Conservation (phyloP, 352 stramenopile genomes). For the Phytophthora pisi region DNA sequence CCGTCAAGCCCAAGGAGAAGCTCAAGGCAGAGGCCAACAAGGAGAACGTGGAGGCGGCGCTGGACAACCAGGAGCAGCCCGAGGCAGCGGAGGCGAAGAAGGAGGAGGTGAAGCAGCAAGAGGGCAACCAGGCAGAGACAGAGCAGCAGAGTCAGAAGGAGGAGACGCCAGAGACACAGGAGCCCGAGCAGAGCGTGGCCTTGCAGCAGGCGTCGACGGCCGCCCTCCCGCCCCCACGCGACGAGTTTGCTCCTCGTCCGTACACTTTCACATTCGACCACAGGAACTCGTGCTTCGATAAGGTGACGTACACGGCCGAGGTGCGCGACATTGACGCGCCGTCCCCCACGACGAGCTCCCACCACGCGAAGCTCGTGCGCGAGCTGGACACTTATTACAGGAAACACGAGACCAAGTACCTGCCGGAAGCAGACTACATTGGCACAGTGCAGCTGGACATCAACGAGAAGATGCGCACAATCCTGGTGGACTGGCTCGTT, state of each 20-base stretch:
- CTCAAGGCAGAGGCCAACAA: conserved; percentile 3
- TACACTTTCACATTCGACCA: conserved; percentile 66
- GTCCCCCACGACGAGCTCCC: conserved; percentile 30
- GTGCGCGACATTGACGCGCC: conserved; percentile 69
- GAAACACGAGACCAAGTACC: conserved; percentile 82
- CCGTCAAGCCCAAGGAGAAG: conserved; percentile 24
- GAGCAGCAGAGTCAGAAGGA: conserved; percentile 10
- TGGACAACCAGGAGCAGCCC: conserved; percentile 14
- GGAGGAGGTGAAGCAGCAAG: conserved; percentile 2
- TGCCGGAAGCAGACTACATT: conserved; percentile 65
- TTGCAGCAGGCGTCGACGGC: background rate
- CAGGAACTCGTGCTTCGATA: conserved; percentile 75
- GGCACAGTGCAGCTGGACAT: conserved; percentile 95
- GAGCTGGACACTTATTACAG: conserved; percentile 72
- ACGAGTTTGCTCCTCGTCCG: conserved; percentile 51
- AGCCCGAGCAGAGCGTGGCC: conserved; percentile 3
- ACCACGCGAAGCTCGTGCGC: conserved; percentile 60
- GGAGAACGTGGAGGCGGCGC: conserved; percentile 13
- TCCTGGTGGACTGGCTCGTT: conserved; percentile 99
- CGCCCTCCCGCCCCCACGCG: background rate
- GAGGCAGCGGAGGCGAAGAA: conserved; percentile 12
- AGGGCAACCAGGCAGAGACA: conserved; percentile 3
- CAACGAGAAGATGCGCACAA: conserved; percentile 99
- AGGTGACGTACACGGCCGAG: conserved; percentile 52
- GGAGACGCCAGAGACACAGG: conserved; percentile 28